Percentiles rank a stretch among this genome's conserved stretches.
phyloP scores from a whole-genome alignment of 257 asterid species.

The Mitragyna speciosa region DNA sequence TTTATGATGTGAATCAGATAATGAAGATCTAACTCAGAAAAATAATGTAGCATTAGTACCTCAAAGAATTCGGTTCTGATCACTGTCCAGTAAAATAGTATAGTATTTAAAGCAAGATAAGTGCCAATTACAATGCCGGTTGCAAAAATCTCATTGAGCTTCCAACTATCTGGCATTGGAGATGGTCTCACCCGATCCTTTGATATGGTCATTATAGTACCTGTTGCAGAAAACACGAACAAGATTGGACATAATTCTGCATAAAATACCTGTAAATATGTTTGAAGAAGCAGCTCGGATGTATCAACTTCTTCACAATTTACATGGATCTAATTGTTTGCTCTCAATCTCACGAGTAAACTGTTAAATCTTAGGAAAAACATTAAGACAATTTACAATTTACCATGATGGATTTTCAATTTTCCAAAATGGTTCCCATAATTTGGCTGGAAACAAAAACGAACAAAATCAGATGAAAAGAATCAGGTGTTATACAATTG shows the following conservation, averaged over 20 bases:
- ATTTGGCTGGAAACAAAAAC: neutral
- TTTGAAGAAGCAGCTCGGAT: neutral
- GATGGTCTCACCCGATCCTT: conserved; percentile 33
- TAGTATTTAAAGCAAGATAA: conserved; percentile 30
- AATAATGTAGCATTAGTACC: conserved; percentile 7
- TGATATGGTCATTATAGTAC: conserved; percentile 35
- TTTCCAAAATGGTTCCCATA: neutral
- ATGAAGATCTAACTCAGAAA: neutral
- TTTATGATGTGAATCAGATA: no score
- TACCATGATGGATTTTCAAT: neutral
- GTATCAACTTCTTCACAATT: neutral
- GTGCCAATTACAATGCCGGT: conserved; percentile 31
- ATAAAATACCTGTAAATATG: neutral
- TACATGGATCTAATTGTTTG: neutral
- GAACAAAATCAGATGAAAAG: neutral
- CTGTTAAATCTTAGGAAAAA: neutral
- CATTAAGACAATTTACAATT: neutral
- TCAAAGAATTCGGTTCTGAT: conserved; percentile 22
- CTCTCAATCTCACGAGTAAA: neutral
- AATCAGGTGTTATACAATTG: neutral
- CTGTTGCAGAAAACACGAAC: conserved; percentile 8
- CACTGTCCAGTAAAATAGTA: conserved; percentile 29
- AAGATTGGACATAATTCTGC: neutral
- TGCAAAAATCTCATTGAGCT: conserved; percentile 33
- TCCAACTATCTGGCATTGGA: conserved; percentile 31